A percentile compares a stretch with the other conserved stretches of the same genome.
Evolutionary conservation across 352 stramenopile genomes (phyloP).

Genomic region (Globisporangium camurandrum): DNA sequence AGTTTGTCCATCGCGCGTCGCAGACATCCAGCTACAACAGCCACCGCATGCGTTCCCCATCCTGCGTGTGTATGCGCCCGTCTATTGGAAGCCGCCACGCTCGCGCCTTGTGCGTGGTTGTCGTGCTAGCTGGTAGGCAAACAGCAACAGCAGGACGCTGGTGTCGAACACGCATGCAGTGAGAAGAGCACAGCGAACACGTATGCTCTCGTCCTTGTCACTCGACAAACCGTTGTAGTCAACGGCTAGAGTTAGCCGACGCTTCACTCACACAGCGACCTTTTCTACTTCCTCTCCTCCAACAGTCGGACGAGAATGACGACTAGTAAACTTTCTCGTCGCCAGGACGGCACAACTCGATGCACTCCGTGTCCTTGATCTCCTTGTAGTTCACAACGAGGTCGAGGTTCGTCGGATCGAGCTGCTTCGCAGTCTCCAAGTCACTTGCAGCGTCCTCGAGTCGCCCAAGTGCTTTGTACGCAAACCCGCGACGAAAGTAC

Average conservation of each 20-base stretch:
- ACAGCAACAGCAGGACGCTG: no score
- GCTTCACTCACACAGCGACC: no score
- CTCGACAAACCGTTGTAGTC: no score
- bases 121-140: no score
- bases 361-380: conserved; percentile 58
- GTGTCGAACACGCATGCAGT: no score
- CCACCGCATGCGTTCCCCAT: conserved; percentile 14
- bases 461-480: conserved; percentile 51
- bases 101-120: no score
- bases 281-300: no score
- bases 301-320: no score
- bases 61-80: background rate
- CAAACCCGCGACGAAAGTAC: conserved; percentile 76
- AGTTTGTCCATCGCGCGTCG: background rate
- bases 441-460: conserved; percentile 50
- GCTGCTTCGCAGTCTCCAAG: conserved; percentile 57
- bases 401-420: conserved; percentile 58
- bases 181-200: no score
- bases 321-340: conserved; percentile 42
- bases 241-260: no score
- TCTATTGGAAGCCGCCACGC: no score
- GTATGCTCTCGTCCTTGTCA: no score
- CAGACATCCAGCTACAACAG: conserved; percentile 15
- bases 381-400: conserved; percentile 80
- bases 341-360: conserved; percentile 58